Evolutionary conservation across 2,329 filamentous ascomycete genomes (phyloP), one percentile per base, ranked within the genome.

Genomic region (Scytalidium sp.): DNA sequence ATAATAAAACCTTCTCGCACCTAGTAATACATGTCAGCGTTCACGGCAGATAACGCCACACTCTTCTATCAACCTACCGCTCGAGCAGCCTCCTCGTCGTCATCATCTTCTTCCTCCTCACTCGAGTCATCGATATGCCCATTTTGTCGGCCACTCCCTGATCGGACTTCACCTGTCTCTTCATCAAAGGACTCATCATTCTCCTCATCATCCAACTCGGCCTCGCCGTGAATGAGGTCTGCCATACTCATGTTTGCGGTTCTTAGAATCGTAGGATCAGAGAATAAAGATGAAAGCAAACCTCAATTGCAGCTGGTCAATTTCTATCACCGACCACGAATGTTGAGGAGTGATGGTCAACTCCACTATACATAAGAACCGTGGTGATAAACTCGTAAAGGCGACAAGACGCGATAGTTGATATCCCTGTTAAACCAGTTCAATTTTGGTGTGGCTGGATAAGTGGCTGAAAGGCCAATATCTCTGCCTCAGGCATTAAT

Each of bases 1-100:
- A 96, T 90, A 58, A 99, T 97, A 72, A 97, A 99, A 21, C 92
- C 93, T 74, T 96, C 91, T 46, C 88, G 88, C 57, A 96, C 81
- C 91, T 96, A 62, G 20, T 10, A 10, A 32, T 25, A 15, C 27
- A 19, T 20, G 46, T 62, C 13, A 62, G 53, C 59, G 47, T 60
- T 51, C 27, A 22, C 49, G 36, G 41, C 36, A 42, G 41, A 39
- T 43, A 43, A 41, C 45, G 43, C 15, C 41, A 23, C 42, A 50
- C 44, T 59, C 17, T 19, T 25, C n/a, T 32, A 19, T 47, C 25
- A 21, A 32, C 76, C 61, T 72, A 94, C 88, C 68, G 84, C 86
- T 59, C 84, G 81, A 56, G 84, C 86, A 61, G 90, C 90, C 66
- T 94, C 91, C 64, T 91, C 88, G 58, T 96, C 91, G 51, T 96